Evolutionary conservation across 2,329 filamentous ascomycete genomes (phyloP), one percentile per base, ranked within the genome.

Genomic region (Fusarium compactum): DNA sequence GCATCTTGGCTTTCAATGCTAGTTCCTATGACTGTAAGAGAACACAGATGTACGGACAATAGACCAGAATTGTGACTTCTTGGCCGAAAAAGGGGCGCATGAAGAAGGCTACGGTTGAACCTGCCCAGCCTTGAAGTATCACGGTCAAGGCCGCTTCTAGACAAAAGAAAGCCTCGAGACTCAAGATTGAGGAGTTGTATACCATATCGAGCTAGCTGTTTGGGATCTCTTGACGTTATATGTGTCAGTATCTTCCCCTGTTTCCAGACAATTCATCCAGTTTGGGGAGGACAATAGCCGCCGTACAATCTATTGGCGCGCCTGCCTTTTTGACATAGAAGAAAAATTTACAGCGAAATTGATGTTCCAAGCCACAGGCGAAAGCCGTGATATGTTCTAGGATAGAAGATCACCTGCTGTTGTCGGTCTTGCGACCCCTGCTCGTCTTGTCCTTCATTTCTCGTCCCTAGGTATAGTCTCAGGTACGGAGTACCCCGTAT

Each of bases 21-120:
- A 22, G 30, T 6, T 15, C 5, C 15, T 18, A 9, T 29, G 10
- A 8, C 7, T 22, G n/a, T 15, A 27, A 6, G n/a, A 20, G 3
- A 30, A 8, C 20, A 29, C 9, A 20, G 12, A 14, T 4, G 32
- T 20, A 61, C 48, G 18, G 18, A 51, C 18, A 58, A 40, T 59
- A 48, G n/a, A 32, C 43, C n/a, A 58, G 38, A 24, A 64, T 50
- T 11, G 59, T 52, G 25, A 40, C 57, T 22, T 67, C 50, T 30
- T 63, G 54, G n/a, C 47, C 46, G 18, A 61, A 44, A 55, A 55
- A 63, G 56, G 38, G 69, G 65, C 9, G 43, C 30, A 51, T 59
- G 53, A 38, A 67, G 60, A 48, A 57, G 48, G 16, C 30, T 32
- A 16, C 34, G 48, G 40, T n/a, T 20, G 22, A 25, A 44, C 24